Evolutionary conservation across 2,329 filamentous ascomycete species (phyloP).

Genomic region (Alternaria sp.): DNA sequence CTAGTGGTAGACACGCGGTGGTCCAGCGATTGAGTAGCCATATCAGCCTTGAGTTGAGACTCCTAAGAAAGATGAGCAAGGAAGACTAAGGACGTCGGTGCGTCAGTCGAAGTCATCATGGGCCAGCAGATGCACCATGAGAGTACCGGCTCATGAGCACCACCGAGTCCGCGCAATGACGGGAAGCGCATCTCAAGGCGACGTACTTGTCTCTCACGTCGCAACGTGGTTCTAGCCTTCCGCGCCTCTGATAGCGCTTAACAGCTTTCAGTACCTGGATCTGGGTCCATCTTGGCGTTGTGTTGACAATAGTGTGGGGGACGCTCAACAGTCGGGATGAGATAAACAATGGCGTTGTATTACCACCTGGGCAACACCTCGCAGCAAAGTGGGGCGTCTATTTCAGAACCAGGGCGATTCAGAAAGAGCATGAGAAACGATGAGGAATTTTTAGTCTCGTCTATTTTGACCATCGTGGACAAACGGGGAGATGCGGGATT

Average conservation of each 20-base stretch:
- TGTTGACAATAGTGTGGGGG: neutral
- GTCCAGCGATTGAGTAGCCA: neutral
- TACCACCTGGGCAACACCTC: neutral
- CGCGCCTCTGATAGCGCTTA: constrained; percentile 20
- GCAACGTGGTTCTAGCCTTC: constrained; percentile 12
- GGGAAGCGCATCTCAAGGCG: constrained; percentile 3
- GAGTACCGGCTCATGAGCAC: neutral
- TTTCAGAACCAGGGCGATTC: neutral
- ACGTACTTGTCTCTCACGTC: constrained; percentile 20
- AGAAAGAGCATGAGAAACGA: neutral
- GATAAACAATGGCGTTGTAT: neutral
- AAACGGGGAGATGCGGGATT: constrained; percentile 18
- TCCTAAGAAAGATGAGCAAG: constrained; percentile 12
- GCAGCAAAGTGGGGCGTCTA: neutral
- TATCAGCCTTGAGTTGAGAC: neutral
- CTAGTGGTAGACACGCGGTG: neutral
- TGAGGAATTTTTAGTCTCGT: neutral
- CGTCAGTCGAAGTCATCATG: neutral
- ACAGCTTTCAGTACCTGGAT: constrained; percentile 15
- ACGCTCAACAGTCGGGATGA: neutral
- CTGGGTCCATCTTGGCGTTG: constrained; percentile 25
- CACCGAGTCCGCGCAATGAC: neutral
- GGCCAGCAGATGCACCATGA: neutral
- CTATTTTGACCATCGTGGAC: neutral
- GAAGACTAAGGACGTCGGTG: neutral